phyloP scores from a whole-genome alignment of 1,284 basidiomycete species.

The Phylloporus sp. region DNA sequence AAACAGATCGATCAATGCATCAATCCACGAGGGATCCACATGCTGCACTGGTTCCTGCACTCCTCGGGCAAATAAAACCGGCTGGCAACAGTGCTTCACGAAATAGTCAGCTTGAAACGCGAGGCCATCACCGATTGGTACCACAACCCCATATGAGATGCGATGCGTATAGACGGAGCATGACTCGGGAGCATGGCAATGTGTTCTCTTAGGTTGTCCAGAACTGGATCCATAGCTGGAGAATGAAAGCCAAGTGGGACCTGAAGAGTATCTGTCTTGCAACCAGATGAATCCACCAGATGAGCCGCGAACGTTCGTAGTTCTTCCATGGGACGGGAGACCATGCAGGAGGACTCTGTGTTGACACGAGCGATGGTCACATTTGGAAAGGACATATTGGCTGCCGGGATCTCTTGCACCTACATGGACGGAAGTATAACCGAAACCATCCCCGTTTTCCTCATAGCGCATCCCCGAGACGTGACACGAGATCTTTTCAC shows the following conservation, averaged over 20 bases:
- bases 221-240: constrained; percentile 62
- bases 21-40: constrained; percentile 40
- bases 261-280: constrained; percentile 53
- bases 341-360: constrained; percentile 60
- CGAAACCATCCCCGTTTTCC: constrained; percentile 66
- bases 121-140: constrained; percentile 57
- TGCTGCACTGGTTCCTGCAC: constrained; percentile 48
- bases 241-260: constrained; percentile 75
- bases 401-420: constrained; percentile 47
- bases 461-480: constrained; percentile 51
- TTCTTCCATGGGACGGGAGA: constrained; percentile 59
- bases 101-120: constrained; percentile 64
- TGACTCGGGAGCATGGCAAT: constrained; percentile 47
- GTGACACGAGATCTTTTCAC: constrained; percentile 65
- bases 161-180: constrained; percentile 61
- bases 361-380: constrained; percentile 70
- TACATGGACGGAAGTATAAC: constrained; percentile 49
- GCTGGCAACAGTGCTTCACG: constrained; percentile 62
- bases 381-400: constrained; percentile 43
- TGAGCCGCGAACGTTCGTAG: constrained; percentile 52
- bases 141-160: constrained; percentile 62
- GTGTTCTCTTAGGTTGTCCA: constrained; percentile 53
- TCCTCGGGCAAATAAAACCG: constrained; percentile 65
- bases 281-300: constrained; percentile 46
- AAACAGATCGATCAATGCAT: constrained; percentile 67